Evolutionary conservation across 2,329 filamentous ascomycete genomes (phyloP).

Genomic region (Botryotinia convoluta): DNA sequence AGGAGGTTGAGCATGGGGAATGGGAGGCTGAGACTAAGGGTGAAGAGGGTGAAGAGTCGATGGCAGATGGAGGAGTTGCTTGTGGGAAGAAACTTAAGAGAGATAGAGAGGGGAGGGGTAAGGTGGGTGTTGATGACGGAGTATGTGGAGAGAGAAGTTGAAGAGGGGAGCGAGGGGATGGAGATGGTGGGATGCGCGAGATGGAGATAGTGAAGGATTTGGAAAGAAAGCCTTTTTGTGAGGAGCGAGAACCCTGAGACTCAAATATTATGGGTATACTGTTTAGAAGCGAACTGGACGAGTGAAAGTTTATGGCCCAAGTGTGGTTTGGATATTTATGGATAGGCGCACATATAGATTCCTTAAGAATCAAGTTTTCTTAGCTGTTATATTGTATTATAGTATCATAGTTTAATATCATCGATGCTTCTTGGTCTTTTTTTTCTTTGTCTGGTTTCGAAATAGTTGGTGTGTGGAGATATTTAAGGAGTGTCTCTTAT

Average conservation of each 20-base stretch:
- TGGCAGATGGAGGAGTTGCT: no score
- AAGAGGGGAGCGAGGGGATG: no score
- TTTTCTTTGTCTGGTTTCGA: not conserved
- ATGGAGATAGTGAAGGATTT: not conserved
- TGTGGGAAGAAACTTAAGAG: no score
- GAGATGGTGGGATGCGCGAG: no score
- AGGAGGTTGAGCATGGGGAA: no score
- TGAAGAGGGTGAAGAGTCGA: no score
- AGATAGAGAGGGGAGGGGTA: no score
- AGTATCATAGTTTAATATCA: not conserved
- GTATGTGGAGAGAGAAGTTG: no score
- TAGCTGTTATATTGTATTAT: not conserved
- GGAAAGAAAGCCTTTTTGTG: rapidly evolving
- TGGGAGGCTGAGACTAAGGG: no score
- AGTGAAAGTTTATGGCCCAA: not conserved
- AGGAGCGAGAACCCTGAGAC: not conserved
- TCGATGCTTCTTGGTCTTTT: not conserved
- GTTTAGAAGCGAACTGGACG: rapidly evolving
- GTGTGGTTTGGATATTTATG: not conserved
- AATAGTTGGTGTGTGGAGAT: not conserved
- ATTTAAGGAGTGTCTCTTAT: not conserved
- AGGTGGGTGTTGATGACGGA: no score
- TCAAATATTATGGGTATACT: rapidly evolving
- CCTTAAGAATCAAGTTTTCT: not conserved
- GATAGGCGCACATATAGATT: not conserved